Evolutionary conservation across 2,329 filamentous ascomycete genomes (phyloP).

Genomic region (Phialophora expanda): DNA sequence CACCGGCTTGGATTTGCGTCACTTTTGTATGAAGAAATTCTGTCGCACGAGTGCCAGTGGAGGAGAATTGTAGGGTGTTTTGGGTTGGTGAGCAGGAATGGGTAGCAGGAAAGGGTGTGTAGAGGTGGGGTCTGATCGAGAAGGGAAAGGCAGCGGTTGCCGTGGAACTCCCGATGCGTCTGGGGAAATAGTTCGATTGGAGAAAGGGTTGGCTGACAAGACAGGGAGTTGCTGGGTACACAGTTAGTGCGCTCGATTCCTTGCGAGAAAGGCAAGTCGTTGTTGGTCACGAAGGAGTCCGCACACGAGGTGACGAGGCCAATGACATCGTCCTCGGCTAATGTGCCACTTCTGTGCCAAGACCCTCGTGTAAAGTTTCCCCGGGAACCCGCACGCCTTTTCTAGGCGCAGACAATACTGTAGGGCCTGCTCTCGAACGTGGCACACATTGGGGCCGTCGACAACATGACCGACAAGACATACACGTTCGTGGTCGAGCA

Average conservation of each 20-base stretch:
- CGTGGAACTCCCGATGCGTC: slow-evolving; percentile 14
- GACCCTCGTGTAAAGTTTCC: slow-evolving; percentile 12
- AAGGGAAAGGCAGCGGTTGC: slow-evolving; percentile 1
- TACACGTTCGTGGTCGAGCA: slow-evolving; percentile 96
- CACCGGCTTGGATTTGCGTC: not conserved
- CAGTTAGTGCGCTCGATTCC: not conserved
- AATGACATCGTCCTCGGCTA: slow-evolving; percentile 10
- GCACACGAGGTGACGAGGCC: slow-evolving; percentile 2
- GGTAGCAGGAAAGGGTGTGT: not conserved
- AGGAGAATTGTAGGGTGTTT: slow-evolving; percentile 10
- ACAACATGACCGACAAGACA: slow-evolving; percentile 36
- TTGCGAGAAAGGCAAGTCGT: not conserved
- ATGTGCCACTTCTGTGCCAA: not conserved
- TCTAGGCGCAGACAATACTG: not conserved
- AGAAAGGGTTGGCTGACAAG: not conserved
- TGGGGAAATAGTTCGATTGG: slow-evolving; percentile 15
- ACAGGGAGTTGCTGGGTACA: not conserved
- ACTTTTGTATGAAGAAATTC: not conserved
- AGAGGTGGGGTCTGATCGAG: slow-evolving; percentile 17
- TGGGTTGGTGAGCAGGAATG: slow-evolving; percentile 18
- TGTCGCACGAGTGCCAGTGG: slow-evolving; percentile 12
- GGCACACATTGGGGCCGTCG: not conserved
- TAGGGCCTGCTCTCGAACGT: not conserved
- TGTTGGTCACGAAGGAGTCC: slow-evolving; percentile 1
- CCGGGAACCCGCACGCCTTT: not conserved